phyloP scores from a whole-genome alignment of 2,329 filamentous ascomycete species.

The Neonectria ditissima region DNA sequence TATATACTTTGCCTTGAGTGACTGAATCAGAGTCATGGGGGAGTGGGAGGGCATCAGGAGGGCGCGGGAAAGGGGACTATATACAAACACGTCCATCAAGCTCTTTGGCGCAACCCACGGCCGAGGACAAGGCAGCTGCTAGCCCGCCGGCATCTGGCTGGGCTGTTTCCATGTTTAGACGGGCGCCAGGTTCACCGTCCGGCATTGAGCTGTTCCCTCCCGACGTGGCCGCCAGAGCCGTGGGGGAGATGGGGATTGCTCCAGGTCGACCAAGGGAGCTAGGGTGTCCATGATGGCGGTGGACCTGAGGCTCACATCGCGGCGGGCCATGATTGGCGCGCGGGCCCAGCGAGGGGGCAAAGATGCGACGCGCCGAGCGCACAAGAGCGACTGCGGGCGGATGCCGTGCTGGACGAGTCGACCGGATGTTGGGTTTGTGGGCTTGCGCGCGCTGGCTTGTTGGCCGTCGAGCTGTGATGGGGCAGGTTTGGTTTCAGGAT shows the following conservation, averaged over 20 bases:
- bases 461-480: slow-evolving; percentile 36
- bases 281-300: slow-evolving; percentile 37
- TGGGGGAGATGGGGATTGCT: slow-evolving; percentile 27
- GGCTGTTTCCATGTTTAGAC: slow-evolving; percentile 38
- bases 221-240: slow-evolving; percentile 30
- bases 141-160: slow-evolving; percentile 15
- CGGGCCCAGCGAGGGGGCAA: slow-evolving; percentile 21
- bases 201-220: slow-evolving; percentile 38
- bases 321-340: slow-evolving; percentile 39
- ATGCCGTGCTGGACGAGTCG: slow-evolving; percentile 25
- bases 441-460: slow-evolving; percentile 16
- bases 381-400: slow-evolving; percentile 31
- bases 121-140: not conserved
- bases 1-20: slow-evolving; percentile 20
- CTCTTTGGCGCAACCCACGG: slow-evolving; percentile 3
- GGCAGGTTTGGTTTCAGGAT: slow-evolving; percentile 45
- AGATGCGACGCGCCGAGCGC: slow-evolving; percentile 43
- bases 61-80: slow-evolving; percentile 20
- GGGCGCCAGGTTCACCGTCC: slow-evolving; percentile 34
- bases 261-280: slow-evolving; percentile 22
- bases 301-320: slow-evolving; percentile 31
- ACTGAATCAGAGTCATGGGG: slow-evolving; percentile 28
- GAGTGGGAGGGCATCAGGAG: slow-evolving; percentile 3
- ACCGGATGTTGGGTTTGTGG: not conserved
- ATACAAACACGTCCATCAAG: slow-evolving; percentile 24